phyloP scores from a whole-genome alignment of 1,284 basidiomycete species.

The Bothia castanella region DNA sequence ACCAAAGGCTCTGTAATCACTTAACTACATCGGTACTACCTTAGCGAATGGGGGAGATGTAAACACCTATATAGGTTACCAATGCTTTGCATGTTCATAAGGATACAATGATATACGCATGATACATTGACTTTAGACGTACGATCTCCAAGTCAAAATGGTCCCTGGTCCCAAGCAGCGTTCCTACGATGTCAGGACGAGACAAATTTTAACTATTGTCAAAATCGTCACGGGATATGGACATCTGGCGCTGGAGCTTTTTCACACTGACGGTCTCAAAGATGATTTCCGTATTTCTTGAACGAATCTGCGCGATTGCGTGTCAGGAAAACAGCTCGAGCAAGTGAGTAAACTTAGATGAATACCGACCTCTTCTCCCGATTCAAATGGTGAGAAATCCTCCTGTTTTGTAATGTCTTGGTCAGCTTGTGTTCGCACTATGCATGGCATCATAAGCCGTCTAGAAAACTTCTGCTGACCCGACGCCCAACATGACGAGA shows the following conservation, averaged over 20 bases:
- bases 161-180: neutral
- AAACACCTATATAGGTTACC: neutral
- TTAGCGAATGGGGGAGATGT: neutral
- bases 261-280: constrained; percentile 20
- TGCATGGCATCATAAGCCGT: neutral
- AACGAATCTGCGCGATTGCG: constrained; percentile 1
- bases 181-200: neutral
- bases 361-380: constrained; percentile 13
- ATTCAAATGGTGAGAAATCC: constrained; percentile 10
- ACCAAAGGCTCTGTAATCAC: neutral
- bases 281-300: constrained; percentile 20
- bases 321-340: neutral
- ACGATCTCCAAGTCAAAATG: neutral
- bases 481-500: constrained; percentile 18
- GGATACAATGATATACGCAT: constrained; percentile 7
- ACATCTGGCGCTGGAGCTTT: constrained; percentile 14
- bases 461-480: constrained; percentile 16
- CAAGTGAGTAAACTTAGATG: neutral
- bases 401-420: constrained; percentile 13
- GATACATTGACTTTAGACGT: neutral
- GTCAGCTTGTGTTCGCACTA: constrained; percentile 9
- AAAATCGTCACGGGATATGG: neutral
- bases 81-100: neutral
- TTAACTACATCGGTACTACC: neutral
- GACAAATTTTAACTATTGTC: constrained; percentile 1